Percentiles rank a stretch among this genome's conserved stretches.
Conservation (phyloP, 345 rosid genomes). For the Mallotus nudiflorus region DNA sequence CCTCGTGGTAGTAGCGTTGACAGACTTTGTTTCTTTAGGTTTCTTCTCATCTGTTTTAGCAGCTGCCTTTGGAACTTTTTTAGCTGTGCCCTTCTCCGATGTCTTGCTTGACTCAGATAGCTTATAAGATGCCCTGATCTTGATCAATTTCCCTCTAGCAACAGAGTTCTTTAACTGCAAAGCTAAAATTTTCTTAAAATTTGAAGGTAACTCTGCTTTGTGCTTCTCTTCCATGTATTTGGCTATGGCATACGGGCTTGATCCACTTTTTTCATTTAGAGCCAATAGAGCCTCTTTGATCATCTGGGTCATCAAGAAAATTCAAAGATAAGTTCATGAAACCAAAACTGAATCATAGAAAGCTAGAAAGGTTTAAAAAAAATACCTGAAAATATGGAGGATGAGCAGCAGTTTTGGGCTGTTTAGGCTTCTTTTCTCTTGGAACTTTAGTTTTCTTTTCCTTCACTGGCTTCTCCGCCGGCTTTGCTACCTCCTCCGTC, state of each 20-base stretch:
- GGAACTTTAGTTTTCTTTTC: constrained; percentile 42
- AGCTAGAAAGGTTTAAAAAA: not conserved
- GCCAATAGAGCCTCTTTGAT: constrained; percentile 66
- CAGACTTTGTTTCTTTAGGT: constrained; percentile 6
- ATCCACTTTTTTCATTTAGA: constrained; percentile 68
- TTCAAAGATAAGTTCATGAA: not conserved
- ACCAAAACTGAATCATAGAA: not conserved
- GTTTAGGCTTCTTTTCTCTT: constrained; percentile 42
- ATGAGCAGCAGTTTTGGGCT: constrained; percentile 53
- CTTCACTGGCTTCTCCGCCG: constrained; percentile 28
- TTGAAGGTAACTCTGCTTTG: constrained; percentile 61
- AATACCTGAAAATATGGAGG: constrained; percentile 80
- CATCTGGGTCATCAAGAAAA: constrained; percentile 49
- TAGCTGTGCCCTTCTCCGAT: constrained; percentile 16
- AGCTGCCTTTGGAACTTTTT: not conserved
- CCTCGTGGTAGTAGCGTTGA: constrained; percentile 18
- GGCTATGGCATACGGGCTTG: constrained; percentile 81
- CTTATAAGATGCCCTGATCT: constrained; percentile 86
- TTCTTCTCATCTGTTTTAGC: not conserved
- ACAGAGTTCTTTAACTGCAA: constrained; percentile 72
- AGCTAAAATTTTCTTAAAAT: constrained; percentile 62
- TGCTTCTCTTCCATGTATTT: constrained; percentile 78
- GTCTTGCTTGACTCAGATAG: constrained; percentile 40
- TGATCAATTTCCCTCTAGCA: constrained; percentile 59
- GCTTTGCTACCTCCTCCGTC: constrained; percentile 33